These are phyloP conservation scores for Hymenoscyphus scutula DNA, from an alignment of 2,329 filamentous ascomycete genomes.

Conservation along the genomic window DNA sequence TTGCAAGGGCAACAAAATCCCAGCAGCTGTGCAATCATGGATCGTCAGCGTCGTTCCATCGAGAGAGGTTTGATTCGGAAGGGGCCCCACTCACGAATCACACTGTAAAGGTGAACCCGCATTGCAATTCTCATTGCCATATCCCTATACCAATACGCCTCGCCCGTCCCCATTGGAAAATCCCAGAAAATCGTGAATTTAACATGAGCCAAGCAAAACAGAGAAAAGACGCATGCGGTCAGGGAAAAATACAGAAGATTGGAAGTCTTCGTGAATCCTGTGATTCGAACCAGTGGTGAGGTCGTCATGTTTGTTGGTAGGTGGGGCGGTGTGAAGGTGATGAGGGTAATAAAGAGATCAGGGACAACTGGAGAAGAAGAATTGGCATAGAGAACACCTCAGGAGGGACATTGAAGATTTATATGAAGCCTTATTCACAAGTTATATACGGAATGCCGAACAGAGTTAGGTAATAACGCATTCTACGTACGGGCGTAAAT, in stretches of 20 bases:
- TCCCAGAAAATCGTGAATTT: not conserved
- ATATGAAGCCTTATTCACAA: too few species aligned
- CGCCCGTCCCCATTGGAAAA: conserved; percentile 4
- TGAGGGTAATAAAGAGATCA: too few species aligned
- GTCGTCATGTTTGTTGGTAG: not conserved
- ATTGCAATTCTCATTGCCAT: conserved; percentile 5
- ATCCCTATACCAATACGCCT: conserved; percentile 12
- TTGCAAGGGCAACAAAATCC: conserved; percentile 18
- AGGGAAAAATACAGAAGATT: conserved; percentile 12
- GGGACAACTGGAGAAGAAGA: too few species aligned
- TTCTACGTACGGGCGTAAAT: too few species aligned
- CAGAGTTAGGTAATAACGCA: too few species aligned
- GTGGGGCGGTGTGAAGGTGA: too few species aligned
- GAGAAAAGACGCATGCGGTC: conserved; percentile 8
- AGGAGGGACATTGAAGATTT: too few species aligned
- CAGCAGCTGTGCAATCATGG: conserved; percentile 14
- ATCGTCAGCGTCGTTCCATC: not conserved
- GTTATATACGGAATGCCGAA: too few species aligned
- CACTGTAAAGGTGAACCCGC: conserved; percentile 17
- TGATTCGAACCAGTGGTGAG: conserved; percentile 3
- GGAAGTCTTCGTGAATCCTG: conserved; percentile 15
- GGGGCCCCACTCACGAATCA: conserved; percentile 19
- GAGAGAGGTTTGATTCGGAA: not conserved
- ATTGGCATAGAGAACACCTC: too few species aligned
- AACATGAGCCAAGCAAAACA: conserved; percentile 11